Evolutionary conservation across 1,139 yeast genomes (phyloP).

Genomic region (Taphrina betulina): DNA sequence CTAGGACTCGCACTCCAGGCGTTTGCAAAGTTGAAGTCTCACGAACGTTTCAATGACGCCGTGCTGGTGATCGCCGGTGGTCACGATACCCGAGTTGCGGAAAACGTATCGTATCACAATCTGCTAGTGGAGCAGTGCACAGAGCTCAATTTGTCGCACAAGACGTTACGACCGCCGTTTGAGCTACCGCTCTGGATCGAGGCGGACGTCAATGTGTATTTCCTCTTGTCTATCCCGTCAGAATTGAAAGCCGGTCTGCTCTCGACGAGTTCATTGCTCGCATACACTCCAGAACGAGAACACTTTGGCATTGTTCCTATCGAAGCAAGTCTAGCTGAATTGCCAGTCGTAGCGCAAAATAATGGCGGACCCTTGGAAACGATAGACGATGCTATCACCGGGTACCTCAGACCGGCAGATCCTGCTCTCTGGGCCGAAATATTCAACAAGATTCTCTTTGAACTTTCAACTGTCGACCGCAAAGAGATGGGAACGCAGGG

Average conservation of each 20-base stretch:
- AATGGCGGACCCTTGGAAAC: constrained; percentile 95
- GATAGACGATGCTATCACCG: constrained; percentile 64
- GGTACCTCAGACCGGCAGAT: constrained; percentile 65
- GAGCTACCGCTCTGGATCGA: constrained; percentile 30
- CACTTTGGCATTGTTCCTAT: constrained; percentile 98
- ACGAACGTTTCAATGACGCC: constrained; percentile 33
- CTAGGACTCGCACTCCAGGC: constrained; percentile 73
- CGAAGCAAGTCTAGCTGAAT: constrained; percentile 82
- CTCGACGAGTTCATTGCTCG: constrained; percentile 56
- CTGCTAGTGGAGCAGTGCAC: constrained; percentile 59
- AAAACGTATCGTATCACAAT: constrained; percentile 69
- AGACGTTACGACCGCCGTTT: constrained; percentile 47
- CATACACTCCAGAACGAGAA: constrained; percentile 88
- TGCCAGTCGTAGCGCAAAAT: constrained; percentile 81
- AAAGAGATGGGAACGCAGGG: constrained; percentile 54
- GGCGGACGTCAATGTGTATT: constrained; percentile 55
- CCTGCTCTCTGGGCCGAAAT: constrained; percentile 63
- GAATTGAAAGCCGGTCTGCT: constrained; percentile 65
- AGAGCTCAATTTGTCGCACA: constrained; percentile 49
- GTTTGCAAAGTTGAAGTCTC: constrained; percentile 50
- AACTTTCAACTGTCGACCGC: constrained; percentile 44
- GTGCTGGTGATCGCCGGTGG: constrained; percentile 55
- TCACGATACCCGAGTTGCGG: constrained; percentile 70
- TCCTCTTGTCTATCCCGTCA: constrained; percentile 76
- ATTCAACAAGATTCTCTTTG: constrained; percentile 48